phyloP scores from a whole-genome alignment of 2,329 filamentous ascomycete species.

The Aspergillus ustus region DNA sequence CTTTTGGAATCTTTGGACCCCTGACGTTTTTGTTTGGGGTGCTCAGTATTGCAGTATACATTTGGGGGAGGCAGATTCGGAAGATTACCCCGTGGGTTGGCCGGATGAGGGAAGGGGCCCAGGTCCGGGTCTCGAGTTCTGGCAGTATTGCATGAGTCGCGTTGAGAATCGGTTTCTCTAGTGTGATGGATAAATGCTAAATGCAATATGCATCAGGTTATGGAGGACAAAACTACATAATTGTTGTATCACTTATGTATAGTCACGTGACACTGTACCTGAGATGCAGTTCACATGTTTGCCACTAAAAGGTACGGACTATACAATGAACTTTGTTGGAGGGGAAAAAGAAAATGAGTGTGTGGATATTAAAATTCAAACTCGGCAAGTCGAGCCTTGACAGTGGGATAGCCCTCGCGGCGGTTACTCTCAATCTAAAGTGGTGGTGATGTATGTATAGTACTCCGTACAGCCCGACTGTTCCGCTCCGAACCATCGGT shows the following conservation, averaged over 20 bases:
- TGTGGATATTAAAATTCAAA: too few species aligned
- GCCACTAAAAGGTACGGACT: too few species aligned
- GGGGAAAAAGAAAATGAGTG: too few species aligned
- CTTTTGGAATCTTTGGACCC: constrained; percentile 37
- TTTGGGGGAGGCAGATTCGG: constrained; percentile 40
- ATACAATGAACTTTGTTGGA: too few species aligned
- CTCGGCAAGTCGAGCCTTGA: too few species aligned
- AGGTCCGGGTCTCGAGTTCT: background rate
- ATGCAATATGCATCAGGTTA: background rate
- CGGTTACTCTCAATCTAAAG: too few species aligned
- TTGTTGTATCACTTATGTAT: background rate
- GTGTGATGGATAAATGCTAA: background rate
- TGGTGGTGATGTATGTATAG: too few species aligned
- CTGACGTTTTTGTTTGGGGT: constrained; percentile 36
- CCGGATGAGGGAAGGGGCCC: background rate
- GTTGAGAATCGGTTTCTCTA: background rate
- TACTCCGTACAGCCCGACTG: too few species aligned
- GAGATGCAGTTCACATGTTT: background rate
- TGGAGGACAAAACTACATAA: background rate
- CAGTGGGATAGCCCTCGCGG: too few species aligned
- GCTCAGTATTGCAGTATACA: constrained; percentile 35
- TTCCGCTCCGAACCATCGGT: background rate
- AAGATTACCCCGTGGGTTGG: constrained; percentile 27
- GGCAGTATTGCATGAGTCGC: background rate
- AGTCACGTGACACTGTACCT: background rate